A percentile compares a stretch with the other conserved stretches of the same genome.
Evolutionary conservation across 495 filamentous ascomycete genomes (phyloP).

Genomic region (Tuber brumale): DNA sequence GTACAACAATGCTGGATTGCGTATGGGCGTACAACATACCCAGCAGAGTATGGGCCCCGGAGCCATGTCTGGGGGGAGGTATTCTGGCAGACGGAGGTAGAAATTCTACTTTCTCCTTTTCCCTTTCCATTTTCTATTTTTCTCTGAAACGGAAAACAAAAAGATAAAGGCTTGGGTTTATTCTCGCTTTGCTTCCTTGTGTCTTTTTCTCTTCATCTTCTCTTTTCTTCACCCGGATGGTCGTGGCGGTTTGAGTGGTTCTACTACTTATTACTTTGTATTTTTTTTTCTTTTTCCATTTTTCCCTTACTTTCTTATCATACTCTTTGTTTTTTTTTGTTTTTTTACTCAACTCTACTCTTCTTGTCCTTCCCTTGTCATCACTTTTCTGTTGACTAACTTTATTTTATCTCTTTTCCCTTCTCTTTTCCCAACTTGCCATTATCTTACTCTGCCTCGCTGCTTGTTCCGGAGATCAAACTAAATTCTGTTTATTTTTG

Average conservation of each 20-base stretch:
- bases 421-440: not conserved
- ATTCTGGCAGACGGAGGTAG: slow-evolving; percentile 25
- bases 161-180: slow-evolving; percentile 6
- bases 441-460: not conserved
- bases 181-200: not conserved
- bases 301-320: not conserved
- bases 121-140: not conserved
- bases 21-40: slow-evolving; percentile 35
- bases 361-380: not conserved
- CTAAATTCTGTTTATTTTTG: not conserved
- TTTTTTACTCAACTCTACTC: not conserved
- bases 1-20: slow-evolving; percentile 11
- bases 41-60: slow-evolving; percentile 35
- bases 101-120: slow-evolving; percentile 4
- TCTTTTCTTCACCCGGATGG: not conserved
- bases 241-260: not conserved
- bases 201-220: not conserved
- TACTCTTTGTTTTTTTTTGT: not conserved
- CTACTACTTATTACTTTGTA: not conserved
- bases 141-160: not conserved
- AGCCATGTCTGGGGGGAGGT: slow-evolving; percentile 24
- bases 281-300: not conserved
- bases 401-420: not conserved
- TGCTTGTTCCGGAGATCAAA: not conserved
- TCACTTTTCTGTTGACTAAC: not conserved